Conservation (phyloP, 768 basidiomycete genomes). For the Hericium rajendrae region DNA sequence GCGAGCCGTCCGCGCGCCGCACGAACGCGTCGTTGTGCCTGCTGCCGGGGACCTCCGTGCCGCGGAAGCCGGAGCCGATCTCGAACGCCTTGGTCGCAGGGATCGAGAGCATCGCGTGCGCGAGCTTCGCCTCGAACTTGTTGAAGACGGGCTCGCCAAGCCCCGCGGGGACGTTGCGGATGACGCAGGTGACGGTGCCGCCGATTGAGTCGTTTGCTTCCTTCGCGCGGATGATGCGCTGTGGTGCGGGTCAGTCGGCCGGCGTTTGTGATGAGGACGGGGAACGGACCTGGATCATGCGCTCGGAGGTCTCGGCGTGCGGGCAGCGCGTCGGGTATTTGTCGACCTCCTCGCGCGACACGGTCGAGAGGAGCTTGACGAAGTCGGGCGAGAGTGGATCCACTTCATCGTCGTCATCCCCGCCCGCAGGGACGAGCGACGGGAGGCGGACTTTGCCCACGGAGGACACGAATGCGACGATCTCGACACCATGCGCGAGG, state of each 20-base stretch:
- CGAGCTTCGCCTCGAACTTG: constrained; percentile 93
- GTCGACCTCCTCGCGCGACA: constrained; percentile 87
- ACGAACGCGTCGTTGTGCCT: constrained; percentile 90
- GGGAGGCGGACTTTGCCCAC: constrained; percentile 88
- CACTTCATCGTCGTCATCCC: constrained; percentile 48
- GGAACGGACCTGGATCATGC: constrained; percentile 73
- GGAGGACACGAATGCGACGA: constrained; percentile 93
- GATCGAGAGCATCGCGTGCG: constrained; percentile 97
- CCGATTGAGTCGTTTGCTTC: constrained; percentile 89
- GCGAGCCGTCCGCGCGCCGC: constrained; percentile 47
- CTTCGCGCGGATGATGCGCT: constrained; percentile 94
- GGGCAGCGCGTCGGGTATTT: constrained; percentile 83
- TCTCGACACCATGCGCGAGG: constrained; percentile 79
- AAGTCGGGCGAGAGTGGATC: constrained; percentile 83
- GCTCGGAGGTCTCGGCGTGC: constrained; percentile 76
- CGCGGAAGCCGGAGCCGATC: constrained; percentile 92
- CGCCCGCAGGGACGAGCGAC: constrained; percentile 32
- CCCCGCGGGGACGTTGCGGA: constrained; percentile 82
- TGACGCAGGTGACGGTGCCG: constrained; percentile 95
- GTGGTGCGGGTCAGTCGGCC: neutral
- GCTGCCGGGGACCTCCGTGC: constrained; percentile 88
- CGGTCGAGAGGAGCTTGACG: constrained; percentile 60
- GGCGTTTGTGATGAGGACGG: neutral
- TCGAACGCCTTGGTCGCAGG: constrained; percentile 98
- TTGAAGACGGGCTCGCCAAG: constrained; percentile 98